Evolutionary conservation across 768 basidiomycete species (phyloP).

Genomic region (Termitomyces sp.): DNA sequence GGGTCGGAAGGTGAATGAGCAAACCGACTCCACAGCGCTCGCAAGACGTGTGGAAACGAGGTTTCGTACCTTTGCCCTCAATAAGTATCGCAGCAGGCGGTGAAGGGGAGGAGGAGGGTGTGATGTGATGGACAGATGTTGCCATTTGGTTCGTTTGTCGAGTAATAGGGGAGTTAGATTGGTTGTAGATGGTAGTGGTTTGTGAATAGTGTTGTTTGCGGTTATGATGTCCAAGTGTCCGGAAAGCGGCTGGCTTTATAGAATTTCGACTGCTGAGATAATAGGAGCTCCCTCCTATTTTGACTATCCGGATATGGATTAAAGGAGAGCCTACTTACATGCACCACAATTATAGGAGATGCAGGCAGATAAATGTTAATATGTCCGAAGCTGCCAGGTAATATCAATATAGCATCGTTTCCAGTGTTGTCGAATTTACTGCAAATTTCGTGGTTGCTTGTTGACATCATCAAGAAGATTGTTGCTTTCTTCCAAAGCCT

Average conservation of each 20-base stretch:
- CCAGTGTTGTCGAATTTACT: no score
- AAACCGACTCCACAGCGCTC: not conserved
- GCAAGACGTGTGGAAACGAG: not conserved
- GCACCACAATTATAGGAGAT: no score
- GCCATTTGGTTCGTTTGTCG: not conserved
- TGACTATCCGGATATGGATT: not conserved
- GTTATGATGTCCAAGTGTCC: not conserved
- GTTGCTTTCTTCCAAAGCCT: no score
- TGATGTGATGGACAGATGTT: no score
- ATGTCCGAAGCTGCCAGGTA: no score
- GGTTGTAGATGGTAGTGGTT: not conserved
- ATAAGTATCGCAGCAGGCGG: not conserved
- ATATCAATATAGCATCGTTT: no score
- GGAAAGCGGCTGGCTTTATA: not conserved
- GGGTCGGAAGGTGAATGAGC: not conserved
- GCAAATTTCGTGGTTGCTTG: no score
- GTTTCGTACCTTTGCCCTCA: not conserved
- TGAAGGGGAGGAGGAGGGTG: not conserved
- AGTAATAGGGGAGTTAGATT: not conserved
- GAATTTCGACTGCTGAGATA: not conserved
- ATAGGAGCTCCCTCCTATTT: not conserved
- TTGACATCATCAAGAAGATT: no score
- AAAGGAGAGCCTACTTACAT: no score
- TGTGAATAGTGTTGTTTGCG: not conserved
- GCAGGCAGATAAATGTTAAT: no score